A percentile compares a stretch with the other conserved stretches of the same genome.
Evolutionary conservation across 2,329 filamentous ascomycete species (phyloP).

Genomic region (Phoma sp.): DNA sequence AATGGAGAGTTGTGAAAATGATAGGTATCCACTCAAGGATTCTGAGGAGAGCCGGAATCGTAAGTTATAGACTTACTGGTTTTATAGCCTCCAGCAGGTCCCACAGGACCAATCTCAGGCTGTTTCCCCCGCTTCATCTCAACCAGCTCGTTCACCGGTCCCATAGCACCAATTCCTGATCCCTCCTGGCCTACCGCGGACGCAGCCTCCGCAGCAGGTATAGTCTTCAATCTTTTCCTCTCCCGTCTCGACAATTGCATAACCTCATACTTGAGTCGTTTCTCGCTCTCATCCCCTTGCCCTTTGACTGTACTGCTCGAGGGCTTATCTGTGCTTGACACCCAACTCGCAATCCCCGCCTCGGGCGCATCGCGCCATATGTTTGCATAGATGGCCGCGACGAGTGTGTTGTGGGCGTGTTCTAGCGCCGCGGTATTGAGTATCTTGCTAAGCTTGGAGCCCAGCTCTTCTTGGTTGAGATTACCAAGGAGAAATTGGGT

Average conservation of each 20-base stretch:
- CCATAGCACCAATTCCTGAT: constrained; percentile 18
- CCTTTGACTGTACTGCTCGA: constrained; percentile 72
- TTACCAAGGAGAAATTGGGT: constrained; percentile 65
- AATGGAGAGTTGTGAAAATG: too few species aligned
- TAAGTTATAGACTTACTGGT: constrained; percentile 73
- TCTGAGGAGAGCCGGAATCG: too few species aligned
- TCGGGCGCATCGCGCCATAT: constrained; percentile 66
- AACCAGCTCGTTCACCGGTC: constrained; percentile 44
- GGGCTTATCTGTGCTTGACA: constrained; percentile 75
- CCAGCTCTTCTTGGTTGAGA: constrained; percentile 69
- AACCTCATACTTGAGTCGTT: constrained; percentile 68
- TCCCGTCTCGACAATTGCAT: constrained; percentile 69
- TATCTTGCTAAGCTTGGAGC: constrained; percentile 63
- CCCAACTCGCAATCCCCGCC: constrained; percentile 69
- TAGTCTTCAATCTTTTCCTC: constrained; percentile 64
- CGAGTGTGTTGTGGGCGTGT: constrained; percentile 68
- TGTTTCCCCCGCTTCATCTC: constrained; percentile 53
- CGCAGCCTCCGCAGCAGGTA: constrained; percentile 52
- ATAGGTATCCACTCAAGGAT: too few species aligned
- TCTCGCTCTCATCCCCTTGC: constrained; percentile 67
- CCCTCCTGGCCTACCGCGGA: constrained; percentile 13
- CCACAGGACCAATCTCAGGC: constrained; percentile 68
- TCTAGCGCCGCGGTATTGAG: constrained; percentile 62
- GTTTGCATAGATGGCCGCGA: constrained; percentile 67
- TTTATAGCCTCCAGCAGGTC: constrained; percentile 76